Percentiles rank a stretch among this genome's conserved stretches.
Conservation (phyloP, 2,329 filamentous ascomycete species). For the Gnomoniopsis sp. region DNA sequence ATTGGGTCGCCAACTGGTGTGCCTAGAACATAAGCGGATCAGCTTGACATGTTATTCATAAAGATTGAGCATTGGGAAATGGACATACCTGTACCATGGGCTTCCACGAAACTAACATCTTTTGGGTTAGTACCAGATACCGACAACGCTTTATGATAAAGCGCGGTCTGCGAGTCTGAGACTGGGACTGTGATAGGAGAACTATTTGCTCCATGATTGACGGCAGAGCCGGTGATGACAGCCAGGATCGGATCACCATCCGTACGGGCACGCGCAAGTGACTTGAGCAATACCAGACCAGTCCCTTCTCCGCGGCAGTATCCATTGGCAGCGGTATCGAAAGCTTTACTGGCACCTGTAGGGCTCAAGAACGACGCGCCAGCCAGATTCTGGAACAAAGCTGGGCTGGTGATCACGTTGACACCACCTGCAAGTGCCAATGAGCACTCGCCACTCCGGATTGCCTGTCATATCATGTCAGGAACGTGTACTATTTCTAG, state of each 20-base stretch:
- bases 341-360: constrained; percentile 46
- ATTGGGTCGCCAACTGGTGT: constrained; percentile 32
- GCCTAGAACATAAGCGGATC: constrained; percentile 22
- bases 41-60: constrained; percentile 19
- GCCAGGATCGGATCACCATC: constrained; percentile 49
- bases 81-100: constrained; percentile 38
- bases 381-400: constrained; percentile 29
- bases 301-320: constrained; percentile 52
- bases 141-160: constrained; percentile 26
- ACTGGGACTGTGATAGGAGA: constrained; percentile 26
- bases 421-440: constrained; percentile 36
- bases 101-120: constrained; percentile 31
- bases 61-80: too few species aligned
- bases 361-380: constrained; percentile 38
- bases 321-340: constrained; percentile 46
- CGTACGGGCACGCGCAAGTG: constrained; percentile 43
- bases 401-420: constrained; percentile 32
- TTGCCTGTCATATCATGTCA: constrained; percentile 24
- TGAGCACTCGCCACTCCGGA: constrained; percentile 27
- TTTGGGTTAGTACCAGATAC: constrained; percentile 22
- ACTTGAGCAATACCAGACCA: constrained; percentile 47
- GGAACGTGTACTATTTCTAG: too few species aligned
- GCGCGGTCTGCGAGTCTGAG: constrained; percentile 21
- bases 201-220: constrained; percentile 33
- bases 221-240: constrained; percentile 33